A percentile compares a stretch with the other conserved stretches of the same genome.
These are phyloP conservation scores for Antarctomyces pellizariae DNA, from an alignment of 495 filamentous ascomycete species.

Conservation along the genomic window DNA sequence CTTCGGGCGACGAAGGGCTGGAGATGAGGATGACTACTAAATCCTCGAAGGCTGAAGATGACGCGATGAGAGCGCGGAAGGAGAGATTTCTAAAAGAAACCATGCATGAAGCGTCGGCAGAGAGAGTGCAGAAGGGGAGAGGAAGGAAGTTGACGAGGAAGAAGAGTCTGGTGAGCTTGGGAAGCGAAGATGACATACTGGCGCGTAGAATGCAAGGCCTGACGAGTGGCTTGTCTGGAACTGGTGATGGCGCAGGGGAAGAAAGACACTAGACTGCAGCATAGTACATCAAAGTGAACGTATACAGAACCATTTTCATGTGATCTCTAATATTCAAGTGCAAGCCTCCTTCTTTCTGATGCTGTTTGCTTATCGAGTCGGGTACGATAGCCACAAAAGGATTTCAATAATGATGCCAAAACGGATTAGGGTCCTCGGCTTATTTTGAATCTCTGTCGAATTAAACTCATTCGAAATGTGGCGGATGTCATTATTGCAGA, in stretches of 20 bases:
- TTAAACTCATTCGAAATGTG: too few relatives aligned
- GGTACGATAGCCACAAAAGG: too few relatives aligned
- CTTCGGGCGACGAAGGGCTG: conserved; percentile 59
- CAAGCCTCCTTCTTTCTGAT: too few relatives aligned
- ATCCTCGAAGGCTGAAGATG: conserved; percentile 4
- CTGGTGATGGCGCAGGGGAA: conserved; percentile 22
- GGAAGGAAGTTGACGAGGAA: conserved; percentile 12
- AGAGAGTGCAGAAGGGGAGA: conserved; percentile 6
- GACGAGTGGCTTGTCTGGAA: conserved; percentile 52
- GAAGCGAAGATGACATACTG: conserved; percentile 66
- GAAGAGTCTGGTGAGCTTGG: conserved; percentile 41
- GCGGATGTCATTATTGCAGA: too few relatives aligned
- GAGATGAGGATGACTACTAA: conserved; percentile 43
- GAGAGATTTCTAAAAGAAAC: conserved; percentile 13
- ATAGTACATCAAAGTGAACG: too few relatives aligned
- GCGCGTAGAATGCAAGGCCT: conserved; percentile 69
- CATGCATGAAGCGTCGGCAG: conserved; percentile 12
- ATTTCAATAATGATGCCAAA: too few relatives aligned
- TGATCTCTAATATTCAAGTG: too few relatives aligned
- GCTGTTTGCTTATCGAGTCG: too few relatives aligned
- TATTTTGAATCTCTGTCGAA: too few relatives aligned
- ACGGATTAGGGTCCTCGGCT: too few relatives aligned
- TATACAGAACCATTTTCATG: too few relatives aligned
- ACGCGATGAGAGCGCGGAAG: conserved; percentile 13
- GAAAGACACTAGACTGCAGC: conserved; percentile 1